Evolutionary conservation across 1,284 basidiomycete genomes (phyloP).

Genomic region (Rhodotorula mucilaginosa): DNA sequence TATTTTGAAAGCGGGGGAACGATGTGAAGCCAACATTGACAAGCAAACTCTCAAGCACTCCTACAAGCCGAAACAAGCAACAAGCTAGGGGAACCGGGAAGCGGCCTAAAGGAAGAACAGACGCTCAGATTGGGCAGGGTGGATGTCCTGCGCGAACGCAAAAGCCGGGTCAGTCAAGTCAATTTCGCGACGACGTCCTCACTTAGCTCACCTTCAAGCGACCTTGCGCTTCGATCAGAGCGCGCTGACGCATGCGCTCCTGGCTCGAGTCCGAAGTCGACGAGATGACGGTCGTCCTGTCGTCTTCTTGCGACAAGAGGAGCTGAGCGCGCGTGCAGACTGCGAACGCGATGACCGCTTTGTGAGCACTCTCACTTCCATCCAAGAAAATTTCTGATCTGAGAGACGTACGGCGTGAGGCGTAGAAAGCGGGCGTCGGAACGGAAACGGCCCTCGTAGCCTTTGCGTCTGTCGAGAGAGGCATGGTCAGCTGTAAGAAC

Average conservation of each 20-base stretch:
- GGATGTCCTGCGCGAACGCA: not conserved
- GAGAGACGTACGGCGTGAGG: not conserved
- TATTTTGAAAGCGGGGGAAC: not conserved
- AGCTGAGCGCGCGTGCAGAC: not conserved
- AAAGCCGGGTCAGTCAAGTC: not conserved
- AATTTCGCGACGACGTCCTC: no score
- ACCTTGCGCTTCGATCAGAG: not conserved
- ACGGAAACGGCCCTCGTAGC: conserved; percentile 79
- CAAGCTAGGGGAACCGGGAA: not conserved
- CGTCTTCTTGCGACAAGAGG: not conserved
- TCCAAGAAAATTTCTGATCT: no score
- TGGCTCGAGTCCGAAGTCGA: not conserved
- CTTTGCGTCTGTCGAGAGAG: conserved; percentile 56
- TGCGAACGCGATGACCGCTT: no score
- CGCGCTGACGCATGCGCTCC: not conserved
- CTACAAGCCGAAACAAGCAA: not conserved
- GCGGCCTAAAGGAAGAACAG: not conserved
- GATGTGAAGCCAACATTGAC: no score
- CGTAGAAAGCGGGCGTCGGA: conserved; percentile 72
- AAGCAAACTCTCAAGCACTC: not conserved
- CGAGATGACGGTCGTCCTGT: not conserved
- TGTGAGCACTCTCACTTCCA: no score
- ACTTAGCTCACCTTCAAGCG: not conserved
- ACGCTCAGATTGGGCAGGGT: not conserved
- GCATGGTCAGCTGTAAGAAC: no score